Conservation (phyloP, 2,329 filamentous ascomycete species). For the Diaporthe caulivora region DNA sequence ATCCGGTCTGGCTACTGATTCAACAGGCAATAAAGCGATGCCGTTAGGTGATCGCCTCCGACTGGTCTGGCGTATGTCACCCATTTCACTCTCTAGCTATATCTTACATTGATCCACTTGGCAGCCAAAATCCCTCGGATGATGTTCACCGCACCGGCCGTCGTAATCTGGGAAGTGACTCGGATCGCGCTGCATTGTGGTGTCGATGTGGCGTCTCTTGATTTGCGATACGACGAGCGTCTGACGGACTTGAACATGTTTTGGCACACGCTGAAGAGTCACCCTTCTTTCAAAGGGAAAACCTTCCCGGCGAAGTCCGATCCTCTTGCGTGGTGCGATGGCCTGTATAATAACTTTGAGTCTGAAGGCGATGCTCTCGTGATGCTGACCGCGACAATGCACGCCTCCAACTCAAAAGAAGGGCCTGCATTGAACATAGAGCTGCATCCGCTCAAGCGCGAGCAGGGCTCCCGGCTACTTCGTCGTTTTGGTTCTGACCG, state of each 20-base stretch:
- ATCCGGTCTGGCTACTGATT: neutral
- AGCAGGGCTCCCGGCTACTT: conserved; percentile 63
- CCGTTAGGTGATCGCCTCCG: conserved; percentile 13
- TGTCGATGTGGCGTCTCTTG: conserved; percentile 53
- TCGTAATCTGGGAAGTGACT: conserved; percentile 65
- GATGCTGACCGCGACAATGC: conserved; percentile 34
- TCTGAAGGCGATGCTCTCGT: conserved; percentile 30
- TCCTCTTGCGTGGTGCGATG: conserved; percentile 59
- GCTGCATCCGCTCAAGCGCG: conserved; percentile 62
- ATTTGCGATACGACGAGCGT: conserved; percentile 52
- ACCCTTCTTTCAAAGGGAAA: conserved; percentile 55
- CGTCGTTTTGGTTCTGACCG: conserved; percentile 70
- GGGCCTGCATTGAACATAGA: conserved; percentile 60
- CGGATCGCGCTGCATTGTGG: conserved; percentile 61
- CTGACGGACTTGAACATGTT: conserved; percentile 61
- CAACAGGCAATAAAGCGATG: neutral
- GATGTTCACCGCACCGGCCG: conserved; percentile 60
- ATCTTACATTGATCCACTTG: neutral
- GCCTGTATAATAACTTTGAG: conserved; percentile 44
- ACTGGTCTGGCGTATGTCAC: conserved; percentile 34
- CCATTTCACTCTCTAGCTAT: neutral
- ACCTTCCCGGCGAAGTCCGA: conserved; percentile 61
- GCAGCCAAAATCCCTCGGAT: conserved; percentile 46
- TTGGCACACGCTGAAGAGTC: conserved; percentile 42
- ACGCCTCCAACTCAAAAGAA: conserved; percentile 34